phyloP scores from a whole-genome alignment of 75 land plant genomes.

The Cryptomeria japonica region DNA sequence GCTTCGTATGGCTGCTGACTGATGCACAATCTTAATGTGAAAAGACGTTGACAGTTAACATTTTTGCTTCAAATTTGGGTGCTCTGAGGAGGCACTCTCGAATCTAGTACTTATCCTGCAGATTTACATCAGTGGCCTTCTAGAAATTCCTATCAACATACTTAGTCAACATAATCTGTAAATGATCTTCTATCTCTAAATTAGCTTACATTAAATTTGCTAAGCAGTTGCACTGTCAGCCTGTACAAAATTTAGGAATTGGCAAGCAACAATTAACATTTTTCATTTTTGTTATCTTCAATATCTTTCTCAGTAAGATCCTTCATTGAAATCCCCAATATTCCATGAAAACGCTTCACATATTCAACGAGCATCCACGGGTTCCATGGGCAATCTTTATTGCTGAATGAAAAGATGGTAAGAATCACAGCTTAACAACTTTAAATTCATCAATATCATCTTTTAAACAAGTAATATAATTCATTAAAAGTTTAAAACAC shows the following conservation, averaged over 20 bases:
- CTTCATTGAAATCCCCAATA: background rate
- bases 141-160: background rate
- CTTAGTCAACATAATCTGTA: background rate
- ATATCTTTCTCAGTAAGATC: background rate
- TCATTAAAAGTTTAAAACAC: background rate
- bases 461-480: background rate
- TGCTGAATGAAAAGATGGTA: background rate
- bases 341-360: background rate
- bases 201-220: background rate
- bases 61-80: background rate
- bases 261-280: background rate
- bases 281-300: no score
- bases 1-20: background rate
- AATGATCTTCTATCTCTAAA: no score
- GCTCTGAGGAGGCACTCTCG: background rate
- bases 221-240: background rate
- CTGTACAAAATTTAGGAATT: background rate
- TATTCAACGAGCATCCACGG: background rate
- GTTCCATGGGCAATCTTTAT: background rate
- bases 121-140: background rate
- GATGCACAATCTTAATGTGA: background rate
- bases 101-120: background rate
- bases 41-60: background rate
- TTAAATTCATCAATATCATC: background rate
- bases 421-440: background rate